Evolutionary conservation across 495 filamentous ascomycete species (phyloP), one percentile per base, ranked within the genome.

Genomic region (Aspergillus hancockii): DNA sequence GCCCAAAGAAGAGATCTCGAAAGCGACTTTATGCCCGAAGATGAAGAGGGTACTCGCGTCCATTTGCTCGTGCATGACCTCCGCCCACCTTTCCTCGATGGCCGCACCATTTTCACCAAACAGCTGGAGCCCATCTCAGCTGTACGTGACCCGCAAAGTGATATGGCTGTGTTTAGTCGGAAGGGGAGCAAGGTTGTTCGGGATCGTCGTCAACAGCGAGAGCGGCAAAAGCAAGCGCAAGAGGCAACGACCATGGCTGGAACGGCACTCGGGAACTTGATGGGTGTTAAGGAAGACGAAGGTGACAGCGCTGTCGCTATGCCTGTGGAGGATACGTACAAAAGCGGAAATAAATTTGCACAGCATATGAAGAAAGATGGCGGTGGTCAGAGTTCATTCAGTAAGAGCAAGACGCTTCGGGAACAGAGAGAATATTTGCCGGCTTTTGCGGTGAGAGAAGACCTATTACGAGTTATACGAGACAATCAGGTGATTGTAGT

Each of bases 401-500:
- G 91, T 68, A 88, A 91, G 67, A 97, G 86, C 75, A 97, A 97
- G 75, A 88, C 90, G 14, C 72, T 98, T 54, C 83, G 83, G 59
- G 95, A 99, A 73, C 95, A 99, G 71, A 81, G 95, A 65, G 90
- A 99, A 69, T 99, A 83, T 69, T 79, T 99, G 3, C 95, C 95
- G 12, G 95, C 95, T 1, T 99, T 99, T 77, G 95, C 95, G 0
- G 95, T 99, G 21, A 82, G 95, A 38, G 95, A 99, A 72, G 94
- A 99, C 63, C 78, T 98, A n/a, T 66, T 99, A 54, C 84, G 92
- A 59, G 91, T 98, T 13, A 95, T 99, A 65, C 83, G 93, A 36
- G 94, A 99, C 71, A 97, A 97, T 69, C 95, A 98, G 70, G 95
- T 99, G 32, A 83, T 96, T 36, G 91, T 99, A 59, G 94, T 98